Base-by-base conservation (phyloP, 2,329 filamentous ascomycete species). In the Gnomoniopsis smithogilvyi region DNA sequence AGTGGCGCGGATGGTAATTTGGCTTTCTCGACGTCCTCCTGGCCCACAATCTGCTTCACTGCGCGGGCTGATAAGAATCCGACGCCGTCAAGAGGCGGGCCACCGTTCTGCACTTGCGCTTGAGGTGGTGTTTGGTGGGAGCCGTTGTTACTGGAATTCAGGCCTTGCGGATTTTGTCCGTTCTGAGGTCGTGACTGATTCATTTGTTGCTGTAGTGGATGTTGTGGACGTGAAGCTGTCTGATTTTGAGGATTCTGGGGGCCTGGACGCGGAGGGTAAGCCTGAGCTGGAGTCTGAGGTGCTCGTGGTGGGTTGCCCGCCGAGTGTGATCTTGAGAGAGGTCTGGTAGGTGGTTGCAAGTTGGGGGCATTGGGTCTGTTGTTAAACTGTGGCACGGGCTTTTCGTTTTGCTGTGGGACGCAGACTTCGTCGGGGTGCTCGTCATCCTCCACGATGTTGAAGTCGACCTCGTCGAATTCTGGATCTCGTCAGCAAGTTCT, bases 381-480 rank as follows among this genome's bases (percentile, higher is more conserved):
- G 63, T 69, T 62, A 53, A 65, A 61, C 38, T 68, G 62, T 58
- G 68, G 67, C 55, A 69, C 64, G 54, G 67, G 61, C 65, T 66
- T 69, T 51, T 72, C 67, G 58, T 65, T 69, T 17, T 70, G 70
- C n/a, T 70, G 70, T 8, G 80, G 74, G 14, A 93, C 72, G 33
- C 82, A 74, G n/a, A 94, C 80, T 69, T 94, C 91, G 69, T 95
- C 90, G 3, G 90, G 89, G 67, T 92, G 87, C 21, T 82, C 87
- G 30, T 88, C 84, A 63, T 90, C 81, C 10, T 90, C 81, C 11
- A 81, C 76, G 8, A 89, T 87, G 51, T 83, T 86, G 68, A 93
- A 92, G 70, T 92, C 90, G 54, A 84, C 87, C 72, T 91, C 88
- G 67, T 92, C 89, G 68, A 92, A 88, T 61, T 91, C 85, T 80